A percentile compares a stretch with the other conserved stretches of the same genome.
These are phyloP conservation scores for Oenanthe sinensis DNA, from an alignment of 129 eudicot species.

Conservation along the genomic window DNA sequence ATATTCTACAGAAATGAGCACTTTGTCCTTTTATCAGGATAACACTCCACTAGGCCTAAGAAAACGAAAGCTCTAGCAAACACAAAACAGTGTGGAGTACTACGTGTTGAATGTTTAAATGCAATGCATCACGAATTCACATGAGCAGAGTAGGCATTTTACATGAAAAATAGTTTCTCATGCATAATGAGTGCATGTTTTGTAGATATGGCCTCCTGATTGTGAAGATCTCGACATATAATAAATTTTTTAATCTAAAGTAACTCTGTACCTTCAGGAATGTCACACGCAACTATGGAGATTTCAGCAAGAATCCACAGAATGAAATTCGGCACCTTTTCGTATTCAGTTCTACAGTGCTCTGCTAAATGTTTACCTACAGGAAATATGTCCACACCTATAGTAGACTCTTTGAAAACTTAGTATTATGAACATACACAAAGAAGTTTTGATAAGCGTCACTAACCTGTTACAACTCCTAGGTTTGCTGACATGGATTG, in stretches of 20 bases:
- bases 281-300: conserved; percentile 95
- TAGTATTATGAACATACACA: background rate
- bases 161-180: background rate
- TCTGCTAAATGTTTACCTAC: conserved; percentile 98
- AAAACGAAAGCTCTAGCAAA: background rate
- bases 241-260: background rate
- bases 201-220: background rate
- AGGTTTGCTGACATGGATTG: conserved; percentile 94
- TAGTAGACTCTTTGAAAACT: background rate
- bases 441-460: background rate
- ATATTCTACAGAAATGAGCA: background rate
- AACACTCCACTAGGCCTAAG: background rate
- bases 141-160: background rate
- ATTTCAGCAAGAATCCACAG: conserved; percentile 94
- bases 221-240: background rate
- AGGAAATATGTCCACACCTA: background rate
- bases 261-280: conserved; percentile 74
- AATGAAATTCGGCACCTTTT: conserved; percentile 69
- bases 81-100: background rate
- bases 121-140: background rate
- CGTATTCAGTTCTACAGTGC: conserved; percentile 83
- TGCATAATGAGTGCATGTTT: background rate
- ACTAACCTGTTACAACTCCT: conserved; percentile 89
- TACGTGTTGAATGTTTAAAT: background rate
- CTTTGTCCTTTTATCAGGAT: background rate